Conservation (phyloP, 192 early-diverging fungal species). For the Dispira simplex region DNA sequence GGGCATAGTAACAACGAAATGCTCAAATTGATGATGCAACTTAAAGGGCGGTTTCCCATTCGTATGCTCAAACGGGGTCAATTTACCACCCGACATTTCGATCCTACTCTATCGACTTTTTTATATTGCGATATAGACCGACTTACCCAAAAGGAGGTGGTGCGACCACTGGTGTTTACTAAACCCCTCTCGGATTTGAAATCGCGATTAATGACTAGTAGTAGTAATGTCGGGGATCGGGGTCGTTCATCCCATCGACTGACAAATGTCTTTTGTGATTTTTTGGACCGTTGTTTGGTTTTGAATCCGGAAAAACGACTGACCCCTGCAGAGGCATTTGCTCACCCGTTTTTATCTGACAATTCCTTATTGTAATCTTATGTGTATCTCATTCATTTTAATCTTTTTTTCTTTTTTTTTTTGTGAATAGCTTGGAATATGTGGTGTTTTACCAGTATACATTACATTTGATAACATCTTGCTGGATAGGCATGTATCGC, state of each 20-base stretch:
- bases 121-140: conserved; percentile 41
- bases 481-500: no score
- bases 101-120: conserved; percentile 48
- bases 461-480: no score
- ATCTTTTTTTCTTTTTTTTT: no score
- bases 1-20: conserved; percentile 94
- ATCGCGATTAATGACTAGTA: conserved; percentile 33
- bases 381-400: no score
- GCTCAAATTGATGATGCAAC: conserved; percentile 85
- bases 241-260: conserved; percentile 29
- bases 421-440: no score
- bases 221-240: no score
- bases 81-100: conserved; percentile 78
- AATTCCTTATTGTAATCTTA: background rate
- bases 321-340: conserved; percentile 68
- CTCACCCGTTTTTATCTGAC: conserved; percentile 65
- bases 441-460: no score
- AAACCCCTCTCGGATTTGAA: conserved; percentile 61
- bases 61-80: conserved; percentile 72
- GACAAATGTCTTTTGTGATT: conserved; percentile 54
- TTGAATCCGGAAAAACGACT: conserved; percentile 84
- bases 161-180: conserved; percentile 36
- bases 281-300: conserved; percentile 71
- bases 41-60: conserved; percentile 75
- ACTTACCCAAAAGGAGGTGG: conserved; percentile 48